Percentiles rank a stretch among this genome's conserved stretches.
Conservation (phyloP, 495 filamentous ascomycete species). For the Trichoderma orchidacearum region DNA sequence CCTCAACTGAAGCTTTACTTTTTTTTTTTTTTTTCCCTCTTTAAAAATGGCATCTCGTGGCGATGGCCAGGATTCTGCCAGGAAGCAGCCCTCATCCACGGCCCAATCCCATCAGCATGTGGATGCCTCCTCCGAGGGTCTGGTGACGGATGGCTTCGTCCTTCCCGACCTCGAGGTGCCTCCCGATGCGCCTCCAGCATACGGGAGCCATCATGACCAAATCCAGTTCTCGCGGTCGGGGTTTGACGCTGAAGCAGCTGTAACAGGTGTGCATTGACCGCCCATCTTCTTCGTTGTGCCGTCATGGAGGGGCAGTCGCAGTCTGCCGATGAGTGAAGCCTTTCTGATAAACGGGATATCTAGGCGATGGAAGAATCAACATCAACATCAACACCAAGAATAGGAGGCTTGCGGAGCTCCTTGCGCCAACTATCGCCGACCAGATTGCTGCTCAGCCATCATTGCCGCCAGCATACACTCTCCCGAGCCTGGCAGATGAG, state of each 20-base stretch:
- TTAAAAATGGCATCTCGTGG: background rate
- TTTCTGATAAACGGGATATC: background rate
- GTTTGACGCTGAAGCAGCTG: constrained; percentile 30
- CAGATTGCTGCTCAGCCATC: constrained; percentile 36
- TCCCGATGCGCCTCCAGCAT: constrained; percentile 26
- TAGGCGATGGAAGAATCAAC: constrained; percentile 56
- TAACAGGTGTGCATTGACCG: constrained; percentile 18
- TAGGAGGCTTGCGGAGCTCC: constrained; percentile 45
- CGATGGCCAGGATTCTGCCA: background rate
- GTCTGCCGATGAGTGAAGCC: background rate
- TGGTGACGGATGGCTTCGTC: constrained; percentile 11
- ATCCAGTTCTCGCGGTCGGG: constrained; percentile 33
- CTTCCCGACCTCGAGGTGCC: constrained; percentile 14
- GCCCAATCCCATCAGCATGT: background rate
- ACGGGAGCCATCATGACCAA: constrained; percentile 28
- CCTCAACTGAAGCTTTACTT: no score
- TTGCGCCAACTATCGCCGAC: constrained; percentile 48
- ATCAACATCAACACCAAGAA: constrained; percentile 62
- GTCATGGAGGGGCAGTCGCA: background rate
- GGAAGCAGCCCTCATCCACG: background rate
- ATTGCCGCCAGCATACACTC: constrained; percentile 45
- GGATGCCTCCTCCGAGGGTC: background rate
- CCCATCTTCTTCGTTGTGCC: background rate
- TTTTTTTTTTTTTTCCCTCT: background rate
- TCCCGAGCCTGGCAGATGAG: constrained; percentile 42